Percentiles rank a stretch among this genome's conserved stretches.
Evolutionary conservation across 441 rosid genomes (phyloP).

Genomic region (Brassica balearica): DNA sequence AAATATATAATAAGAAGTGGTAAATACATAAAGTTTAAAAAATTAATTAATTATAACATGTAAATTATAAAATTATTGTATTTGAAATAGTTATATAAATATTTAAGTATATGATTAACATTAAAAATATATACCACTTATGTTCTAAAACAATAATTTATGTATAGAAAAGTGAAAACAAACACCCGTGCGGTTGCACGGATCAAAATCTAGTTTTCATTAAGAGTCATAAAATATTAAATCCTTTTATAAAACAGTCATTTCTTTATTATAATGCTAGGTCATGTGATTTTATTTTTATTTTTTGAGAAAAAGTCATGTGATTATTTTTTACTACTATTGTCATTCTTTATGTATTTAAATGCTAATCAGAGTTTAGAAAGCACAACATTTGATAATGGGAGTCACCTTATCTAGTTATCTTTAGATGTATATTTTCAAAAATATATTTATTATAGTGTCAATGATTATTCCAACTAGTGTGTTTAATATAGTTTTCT

Average conservation of each 20-base stretch:
- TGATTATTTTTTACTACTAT: neutral
- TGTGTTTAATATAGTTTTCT: neutral
- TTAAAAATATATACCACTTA: too few relatives aligned
- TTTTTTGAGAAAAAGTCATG: neutral
- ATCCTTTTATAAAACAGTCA: neutral
- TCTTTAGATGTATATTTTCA: neutral
- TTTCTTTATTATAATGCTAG: neutral
- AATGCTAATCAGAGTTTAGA: neutral
- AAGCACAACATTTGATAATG: neutral
- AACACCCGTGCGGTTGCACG: too few relatives aligned
- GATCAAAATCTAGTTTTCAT: too few relatives aligned
- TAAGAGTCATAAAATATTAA: neutral
- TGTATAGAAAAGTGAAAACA: too few relatives aligned
- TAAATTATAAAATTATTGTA: too few relatives aligned
- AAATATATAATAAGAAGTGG: too few relatives aligned
- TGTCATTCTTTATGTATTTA: neutral
- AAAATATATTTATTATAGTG: neutral
- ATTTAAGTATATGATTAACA: too few relatives aligned
- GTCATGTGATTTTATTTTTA: neutral
- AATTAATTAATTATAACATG: too few relatives aligned
- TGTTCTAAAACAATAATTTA: too few relatives aligned
- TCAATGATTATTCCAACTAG: constrained; percentile 3
- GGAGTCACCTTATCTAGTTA: neutral
- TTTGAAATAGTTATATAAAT: too few relatives aligned
- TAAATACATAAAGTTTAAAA: too few relatives aligned